Base-by-base conservation (phyloP, 2,329 filamentous ascomycete species). In the Hypoxylon sp. region DNA sequence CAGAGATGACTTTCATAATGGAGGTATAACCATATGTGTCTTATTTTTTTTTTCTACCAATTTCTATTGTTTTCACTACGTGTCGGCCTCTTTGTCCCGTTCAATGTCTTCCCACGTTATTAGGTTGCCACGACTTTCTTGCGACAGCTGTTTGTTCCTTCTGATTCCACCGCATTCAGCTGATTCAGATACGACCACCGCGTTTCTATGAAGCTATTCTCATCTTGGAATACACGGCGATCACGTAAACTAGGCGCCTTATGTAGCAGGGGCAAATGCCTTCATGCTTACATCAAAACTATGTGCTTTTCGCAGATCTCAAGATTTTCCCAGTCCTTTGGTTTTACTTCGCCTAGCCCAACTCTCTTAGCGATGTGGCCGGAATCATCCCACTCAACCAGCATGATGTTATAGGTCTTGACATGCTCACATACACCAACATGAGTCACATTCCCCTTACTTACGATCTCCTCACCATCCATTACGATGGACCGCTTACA, bases 391-490 rank as follows among this genome's bases (percentile, higher is more conserved):
- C 50, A 43, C 19, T 53, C 34, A 13, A 53, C 30, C 19, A 53
- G 30, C 50, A 53, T 53, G n/a, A 53, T 43, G 20, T 53, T 53
- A 11, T 53, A 41, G 20, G 22, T 43, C 24, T 41, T 6, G 19
- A 53, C n/a, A 20, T 53, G 50, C 20, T 53, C 32, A 30, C 50
- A 53, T 24, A 5, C 50, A 7, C 20, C 34, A 41, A 43, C 50
- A 22, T 53, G 50, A 2, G 26, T 15, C n/a, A 53, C 26, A 6
- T 44, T 53, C 13, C 50, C 34, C n/a, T 26, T 26, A 7, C 24
- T 26, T 7, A 26, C 20, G 24, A 37, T 15, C 50, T 22, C 22
- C 13, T 13, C 32, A 41, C 30, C 10, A 22, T 26, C 24, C 4
- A 4, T 26, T 26, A 26, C 24, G 24, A 26, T 26, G 24, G 24